Conservation (phyloP, 345 rosid genomes). For the Salix koriyanagi region DNA sequence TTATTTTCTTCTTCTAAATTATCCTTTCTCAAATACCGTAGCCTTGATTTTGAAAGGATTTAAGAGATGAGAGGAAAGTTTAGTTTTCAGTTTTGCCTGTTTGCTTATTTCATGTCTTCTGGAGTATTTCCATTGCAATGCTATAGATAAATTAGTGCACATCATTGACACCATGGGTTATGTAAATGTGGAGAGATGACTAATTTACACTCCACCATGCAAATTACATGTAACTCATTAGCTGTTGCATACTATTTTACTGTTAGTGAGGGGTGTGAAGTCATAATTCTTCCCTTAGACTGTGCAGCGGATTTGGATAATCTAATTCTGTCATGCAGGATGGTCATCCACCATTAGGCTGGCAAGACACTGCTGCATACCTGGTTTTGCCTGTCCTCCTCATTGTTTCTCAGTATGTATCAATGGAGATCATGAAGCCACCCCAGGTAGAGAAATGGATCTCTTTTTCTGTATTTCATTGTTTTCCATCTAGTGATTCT, state of each 20-base stretch:
- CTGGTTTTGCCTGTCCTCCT: constrained; percentile 96
- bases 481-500: not conserved
- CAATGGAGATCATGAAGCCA: constrained; percentile 99
- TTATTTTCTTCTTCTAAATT: not conserved
- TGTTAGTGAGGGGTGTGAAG: not conserved
- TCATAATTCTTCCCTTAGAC: not conserved
- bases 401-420: constrained; percentile 73
- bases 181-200: not conserved
- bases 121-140: not conserved
- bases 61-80: not conserved
- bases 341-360: constrained; percentile 96
- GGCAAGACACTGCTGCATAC: constrained; percentile 90
- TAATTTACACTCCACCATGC: not conserved
- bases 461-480: constrained; percentile 7
- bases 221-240: constrained; percentile 2
- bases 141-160: not conserved
- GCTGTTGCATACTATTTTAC: constrained; percentile 8
- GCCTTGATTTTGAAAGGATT: not conserved
- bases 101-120: not conserved
- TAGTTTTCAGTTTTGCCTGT: not conserved
- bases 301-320: not conserved
- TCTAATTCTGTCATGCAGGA: constrained; percentile 53
- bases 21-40: not conserved
- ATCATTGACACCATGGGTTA: not conserved
- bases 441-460: constrained; percentile 66